Evolutionary conservation across 495 filamentous ascomycete genomes (phyloP).

Genomic region (Patellaria atrata): DNA sequence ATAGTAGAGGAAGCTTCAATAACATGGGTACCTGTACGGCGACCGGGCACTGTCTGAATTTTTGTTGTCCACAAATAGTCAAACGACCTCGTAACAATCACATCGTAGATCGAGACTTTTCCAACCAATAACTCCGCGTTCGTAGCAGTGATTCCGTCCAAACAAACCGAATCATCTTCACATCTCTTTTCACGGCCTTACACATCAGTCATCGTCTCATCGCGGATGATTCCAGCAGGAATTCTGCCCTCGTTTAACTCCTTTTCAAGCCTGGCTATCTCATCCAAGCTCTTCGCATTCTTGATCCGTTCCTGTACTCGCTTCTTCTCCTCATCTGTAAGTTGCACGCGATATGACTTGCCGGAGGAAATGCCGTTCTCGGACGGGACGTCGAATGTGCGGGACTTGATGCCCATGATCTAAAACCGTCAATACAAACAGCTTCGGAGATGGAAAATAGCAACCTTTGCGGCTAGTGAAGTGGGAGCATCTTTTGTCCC

Average conservation of each 20-base stretch:
- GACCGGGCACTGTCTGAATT: too few species aligned
- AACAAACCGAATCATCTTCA: too few species aligned
- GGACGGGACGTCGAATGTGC: conserved; percentile 56
- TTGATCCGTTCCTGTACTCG: conserved; percentile 58
- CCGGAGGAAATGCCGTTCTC: conserved; percentile 25
- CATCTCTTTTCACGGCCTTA: too few species aligned
- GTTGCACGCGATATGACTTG: conserved; percentile 39
- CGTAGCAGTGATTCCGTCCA: too few species aligned
- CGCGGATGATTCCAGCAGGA: too few species aligned
- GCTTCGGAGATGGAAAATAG: conserved; percentile 1
- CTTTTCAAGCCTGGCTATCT: conserved; percentile 48
- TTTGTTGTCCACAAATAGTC: too few species aligned
- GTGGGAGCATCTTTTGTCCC: conserved; percentile 64
- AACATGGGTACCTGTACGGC: too few species aligned
- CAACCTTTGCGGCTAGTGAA: conserved; percentile 60
- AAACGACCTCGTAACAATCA: too few species aligned
- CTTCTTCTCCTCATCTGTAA: conserved; percentile 58
- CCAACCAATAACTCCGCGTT: too few species aligned
- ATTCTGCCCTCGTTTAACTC: conserved; percentile 77
- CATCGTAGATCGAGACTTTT: too few species aligned
- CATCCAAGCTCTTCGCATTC: conserved; percentile 64
- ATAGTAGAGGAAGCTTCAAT: too few species aligned
- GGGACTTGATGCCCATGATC: conserved; percentile 82
- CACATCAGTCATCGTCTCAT: too few species aligned
- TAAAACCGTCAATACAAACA: conserved; percentile 12